These are phyloP conservation scores for Acanthamoeba royreba DNA, from an alignment of 208 protist species.

Conservation along the genomic window DNA sequence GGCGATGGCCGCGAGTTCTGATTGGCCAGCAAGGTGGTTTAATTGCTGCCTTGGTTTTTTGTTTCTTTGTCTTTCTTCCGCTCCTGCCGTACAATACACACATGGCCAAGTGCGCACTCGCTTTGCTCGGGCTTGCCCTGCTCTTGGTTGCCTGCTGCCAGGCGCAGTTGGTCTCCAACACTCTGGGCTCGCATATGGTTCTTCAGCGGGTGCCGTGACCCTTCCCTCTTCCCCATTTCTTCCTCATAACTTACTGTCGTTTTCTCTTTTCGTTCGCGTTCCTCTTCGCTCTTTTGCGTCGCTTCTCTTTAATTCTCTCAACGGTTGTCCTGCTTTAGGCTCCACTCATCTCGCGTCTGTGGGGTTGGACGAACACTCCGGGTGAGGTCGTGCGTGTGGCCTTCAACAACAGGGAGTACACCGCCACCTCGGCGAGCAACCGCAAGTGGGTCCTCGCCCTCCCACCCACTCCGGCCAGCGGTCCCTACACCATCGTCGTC, in stretches of 20 bases:
- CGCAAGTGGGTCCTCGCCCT: neutral
- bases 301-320: too few species aligned
- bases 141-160: too few species aligned
- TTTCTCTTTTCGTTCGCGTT: too few species aligned
- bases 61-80: too few species aligned
- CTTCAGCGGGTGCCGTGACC: conserved; percentile 14
- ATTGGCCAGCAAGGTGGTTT: too few species aligned
- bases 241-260: neutral
- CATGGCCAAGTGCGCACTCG: too few species aligned
- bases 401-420: neutral
- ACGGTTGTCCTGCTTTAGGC: neutral
- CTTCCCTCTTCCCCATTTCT: neutral
- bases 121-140: too few species aligned
- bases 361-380: neutral
- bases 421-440: neutral
- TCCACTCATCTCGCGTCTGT: neutral
- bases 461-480: neutral
- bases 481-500: neutral
- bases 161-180: conserved; percentile 8
- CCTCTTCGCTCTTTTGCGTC: neutral
- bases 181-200: conserved; percentile 48
- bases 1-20: too few species aligned
- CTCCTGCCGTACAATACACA: too few species aligned
- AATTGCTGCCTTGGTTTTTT: too few species aligned
- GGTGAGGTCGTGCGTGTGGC: neutral